Percentiles rank a stretch among this genome's conserved stretches.
These are phyloP conservation scores for Phytophthora hybrid DNA, from an alignment of 352 stramenopile genomes.

Conservation along the genomic window DNA sequence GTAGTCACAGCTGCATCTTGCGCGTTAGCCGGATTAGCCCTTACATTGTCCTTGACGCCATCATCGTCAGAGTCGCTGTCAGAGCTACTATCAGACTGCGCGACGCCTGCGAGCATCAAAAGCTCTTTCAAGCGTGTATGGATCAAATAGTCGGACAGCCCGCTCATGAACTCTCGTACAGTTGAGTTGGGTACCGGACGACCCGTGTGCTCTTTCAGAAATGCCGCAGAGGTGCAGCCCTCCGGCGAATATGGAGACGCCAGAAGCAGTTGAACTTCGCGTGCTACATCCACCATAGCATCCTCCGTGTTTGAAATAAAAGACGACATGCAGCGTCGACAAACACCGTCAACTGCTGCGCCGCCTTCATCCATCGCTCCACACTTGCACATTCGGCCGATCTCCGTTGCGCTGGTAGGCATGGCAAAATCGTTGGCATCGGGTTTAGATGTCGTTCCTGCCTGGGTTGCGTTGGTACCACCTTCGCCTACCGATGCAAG, in stretches of 20 bases:
- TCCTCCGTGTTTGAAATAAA: constrained; percentile 87
- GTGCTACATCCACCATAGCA: constrained; percentile 71
- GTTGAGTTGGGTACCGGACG: constrained; percentile 58
- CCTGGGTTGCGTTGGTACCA: constrained; percentile 23
- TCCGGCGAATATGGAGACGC: constrained; percentile 88
- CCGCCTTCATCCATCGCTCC: constrained; percentile 38
- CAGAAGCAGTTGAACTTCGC: constrained; percentile 85
- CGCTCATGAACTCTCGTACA: constrained; percentile 81
- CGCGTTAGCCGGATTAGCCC: neutral
- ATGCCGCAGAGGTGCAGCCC: constrained; percentile 73
- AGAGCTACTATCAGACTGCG: constrained; percentile 30
- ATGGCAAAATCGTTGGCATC: constrained; percentile 40
- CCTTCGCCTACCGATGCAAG: constrained; percentile 69
- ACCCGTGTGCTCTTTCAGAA: constrained; percentile 73
- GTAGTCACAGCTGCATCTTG: constrained; percentile 40
- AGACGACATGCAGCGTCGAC: constrained; percentile 75
- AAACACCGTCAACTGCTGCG: constrained; percentile 54
- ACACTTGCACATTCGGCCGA: constrained; percentile 73
- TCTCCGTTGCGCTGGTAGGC: constrained; percentile 44
- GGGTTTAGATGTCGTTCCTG: constrained; percentile 23
- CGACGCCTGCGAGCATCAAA: constrained; percentile 61
- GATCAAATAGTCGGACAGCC: constrained; percentile 83
- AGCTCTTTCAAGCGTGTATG: constrained; percentile 86
- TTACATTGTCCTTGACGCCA: constrained; percentile 23
- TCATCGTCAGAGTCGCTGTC: constrained; percentile 50